phyloP scores from a whole-genome alignment of 2,329 filamentous ascomycete genomes.

The Penicillium digitatum region DNA sequence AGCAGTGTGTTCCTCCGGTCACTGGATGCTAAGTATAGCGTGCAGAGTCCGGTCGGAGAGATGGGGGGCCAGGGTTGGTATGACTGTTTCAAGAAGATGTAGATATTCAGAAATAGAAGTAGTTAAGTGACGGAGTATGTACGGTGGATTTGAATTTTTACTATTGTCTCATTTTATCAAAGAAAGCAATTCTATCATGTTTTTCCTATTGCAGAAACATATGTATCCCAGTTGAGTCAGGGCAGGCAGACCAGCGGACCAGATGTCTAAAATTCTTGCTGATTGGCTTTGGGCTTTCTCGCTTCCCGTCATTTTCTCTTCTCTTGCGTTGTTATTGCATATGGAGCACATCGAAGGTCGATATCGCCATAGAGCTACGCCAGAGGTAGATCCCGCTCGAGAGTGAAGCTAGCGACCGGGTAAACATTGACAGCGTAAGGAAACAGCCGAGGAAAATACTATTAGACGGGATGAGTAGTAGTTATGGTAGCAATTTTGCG shows the following conservation, averaged over 20 bases:
- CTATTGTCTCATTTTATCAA: neutral
- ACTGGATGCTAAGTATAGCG: constrained; percentile 6
- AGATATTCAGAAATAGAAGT: neutral
- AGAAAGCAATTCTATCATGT: neutral
- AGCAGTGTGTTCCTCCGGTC: neutral
- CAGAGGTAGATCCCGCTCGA: neutral
- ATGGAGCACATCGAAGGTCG: neutral
- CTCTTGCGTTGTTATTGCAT: neutral
- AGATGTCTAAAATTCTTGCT: neutral
- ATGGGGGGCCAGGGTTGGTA: constrained; percentile 5
- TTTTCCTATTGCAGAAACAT: neutral
- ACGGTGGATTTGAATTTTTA: neutral
- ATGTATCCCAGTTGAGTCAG: constrained; percentile 7
- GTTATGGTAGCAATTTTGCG: neutral
- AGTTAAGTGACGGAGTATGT: neutral
- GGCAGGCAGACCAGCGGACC: constrained; percentile 2
- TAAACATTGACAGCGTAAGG: neutral
- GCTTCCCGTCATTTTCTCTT: neutral
- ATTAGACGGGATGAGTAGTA: neutral
- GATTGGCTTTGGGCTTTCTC: neutral
- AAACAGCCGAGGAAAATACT: neutral
- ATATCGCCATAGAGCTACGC: neutral
- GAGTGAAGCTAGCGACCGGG: neutral
- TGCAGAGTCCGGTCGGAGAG: neutral
- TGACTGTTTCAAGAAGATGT: neutral